Evolutionary conservation across 2,329 filamentous ascomycete species (phyloP).

Genomic region (Ophiosphaerella herpotricha): DNA sequence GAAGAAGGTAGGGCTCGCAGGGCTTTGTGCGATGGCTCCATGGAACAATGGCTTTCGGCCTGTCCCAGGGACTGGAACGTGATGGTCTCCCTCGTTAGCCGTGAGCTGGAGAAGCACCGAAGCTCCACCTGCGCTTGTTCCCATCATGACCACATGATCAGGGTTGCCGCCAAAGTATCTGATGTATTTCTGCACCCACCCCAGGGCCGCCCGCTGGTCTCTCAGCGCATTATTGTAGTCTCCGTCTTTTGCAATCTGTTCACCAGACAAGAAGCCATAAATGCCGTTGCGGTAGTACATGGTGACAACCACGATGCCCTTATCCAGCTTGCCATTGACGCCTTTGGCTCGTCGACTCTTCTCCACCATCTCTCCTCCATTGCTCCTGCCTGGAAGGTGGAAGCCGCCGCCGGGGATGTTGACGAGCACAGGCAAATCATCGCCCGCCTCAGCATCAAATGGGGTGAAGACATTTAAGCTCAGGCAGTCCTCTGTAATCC

Average conservation of each 20-base stretch:
- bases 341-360: conserved; percentile 35
- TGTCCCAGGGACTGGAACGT: conserved; percentile 29
- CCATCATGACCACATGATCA: conserved; percentile 53
- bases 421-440: conserved; percentile 46
- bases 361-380: conserved; percentile 37
- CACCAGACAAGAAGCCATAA: conserved; percentile 52
- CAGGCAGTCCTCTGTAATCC: conserved; percentile 48
- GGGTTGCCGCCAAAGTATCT: conserved; percentile 53
- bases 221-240: conserved; percentile 45
- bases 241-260: conserved; percentile 44
- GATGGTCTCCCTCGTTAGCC: conserved; percentile 37
- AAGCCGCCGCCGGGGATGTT: conserved; percentile 55
- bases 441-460: conserved; percentile 37
- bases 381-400: conserved; percentile 42
- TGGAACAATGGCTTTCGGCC: conserved; percentile 38
- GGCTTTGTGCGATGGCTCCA: conserved; percentile 38
- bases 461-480: conserved; percentile 47
- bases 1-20: conserved; percentile 40
- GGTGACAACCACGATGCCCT: conserved; percentile 39
- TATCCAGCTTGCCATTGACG: conserved; percentile 32
- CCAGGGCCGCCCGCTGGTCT: conserved; percentile 47
- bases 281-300: conserved; percentile 47
- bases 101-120: conserved; percentile 37
- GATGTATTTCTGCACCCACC: conserved; percentile 50
- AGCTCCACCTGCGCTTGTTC: conserved; percentile 41